phyloP scores from a whole-genome alignment of 257 asterid genomes.

The Oldenlandia corymbosa region DNA sequence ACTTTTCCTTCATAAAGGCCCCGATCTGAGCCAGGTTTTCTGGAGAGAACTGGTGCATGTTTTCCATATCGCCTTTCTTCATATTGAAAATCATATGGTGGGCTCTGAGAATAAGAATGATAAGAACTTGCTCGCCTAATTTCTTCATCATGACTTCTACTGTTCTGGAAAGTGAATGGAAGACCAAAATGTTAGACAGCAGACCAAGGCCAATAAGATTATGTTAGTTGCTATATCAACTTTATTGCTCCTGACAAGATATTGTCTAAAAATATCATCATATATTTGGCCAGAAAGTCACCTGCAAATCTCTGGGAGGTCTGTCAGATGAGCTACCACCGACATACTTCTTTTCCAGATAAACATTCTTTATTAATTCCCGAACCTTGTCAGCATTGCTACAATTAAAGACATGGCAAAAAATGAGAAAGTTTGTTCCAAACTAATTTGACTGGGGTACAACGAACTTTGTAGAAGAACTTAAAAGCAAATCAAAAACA shows the following conservation, averaged over 20 bases:
- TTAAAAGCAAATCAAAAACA: neutral
- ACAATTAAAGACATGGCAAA: constrained; percentile 23
- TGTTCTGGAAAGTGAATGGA: constrained; percentile 41
- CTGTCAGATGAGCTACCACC: constrained; percentile 48
- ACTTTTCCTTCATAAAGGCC: constrained; percentile 76
- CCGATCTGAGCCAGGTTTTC: constrained; percentile 91
- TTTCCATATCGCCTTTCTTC: constrained; percentile 89
- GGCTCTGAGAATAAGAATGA: constrained; percentile 96
- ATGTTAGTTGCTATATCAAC: constrained; percentile 8
- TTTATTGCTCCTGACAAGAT: constrained; percentile 15
- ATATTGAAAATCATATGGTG: constrained; percentile 95
- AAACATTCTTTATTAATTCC: constrained; percentile 63
- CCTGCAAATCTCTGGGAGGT: constrained; percentile 88
- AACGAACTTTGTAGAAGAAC: neutral
- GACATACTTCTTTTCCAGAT: constrained; percentile 53
- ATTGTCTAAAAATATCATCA: constrained; percentile 6
- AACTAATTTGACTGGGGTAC: neutral
- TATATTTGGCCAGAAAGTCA: constrained; percentile 25
- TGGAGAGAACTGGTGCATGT: constrained; percentile 54
- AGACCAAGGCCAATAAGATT: constrained; percentile 7
- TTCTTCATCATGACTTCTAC: constrained; percentile 64
- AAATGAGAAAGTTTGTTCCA: neutral
- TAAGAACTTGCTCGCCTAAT: constrained; percentile 91
- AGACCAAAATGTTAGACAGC: constrained; percentile 23
- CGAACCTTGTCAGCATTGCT: constrained; percentile 83